Conservation (phyloP, 805 yeast genomes). For the Candida stauntonica region DNA sequence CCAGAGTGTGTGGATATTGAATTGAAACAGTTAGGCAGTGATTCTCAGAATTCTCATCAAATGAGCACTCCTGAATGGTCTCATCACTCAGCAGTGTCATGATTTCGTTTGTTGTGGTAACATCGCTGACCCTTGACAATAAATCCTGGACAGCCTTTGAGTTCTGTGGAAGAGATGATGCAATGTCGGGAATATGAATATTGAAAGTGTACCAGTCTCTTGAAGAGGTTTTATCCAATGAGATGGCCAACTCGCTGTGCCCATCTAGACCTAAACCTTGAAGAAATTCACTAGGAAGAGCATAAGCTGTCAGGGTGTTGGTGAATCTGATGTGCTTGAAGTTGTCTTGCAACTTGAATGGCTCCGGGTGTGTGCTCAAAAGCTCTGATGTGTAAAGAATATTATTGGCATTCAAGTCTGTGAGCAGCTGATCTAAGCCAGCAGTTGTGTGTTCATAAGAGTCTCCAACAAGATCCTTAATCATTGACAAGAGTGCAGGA, state of each 20-base stretch:
- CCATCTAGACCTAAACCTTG: slow-evolving; percentile 1
- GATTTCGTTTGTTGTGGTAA: no score
- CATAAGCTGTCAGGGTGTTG: slow-evolving; percentile 9
- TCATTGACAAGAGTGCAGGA: background rate
- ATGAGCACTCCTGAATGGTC: slow-evolving; percentile 4
- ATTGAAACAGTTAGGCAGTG: slow-evolving; percentile 12
- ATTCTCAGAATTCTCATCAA: slow-evolving; percentile 2
- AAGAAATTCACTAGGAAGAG: slow-evolving; percentile 7
- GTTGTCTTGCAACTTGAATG: slow-evolving; percentile 3
- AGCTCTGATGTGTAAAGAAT: background rate
- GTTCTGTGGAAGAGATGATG: slow-evolving; percentile 6
- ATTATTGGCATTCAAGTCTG: background rate
- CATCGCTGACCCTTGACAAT: slow-evolving; percentile 3
- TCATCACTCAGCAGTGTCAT: slow-evolving; percentile 2
- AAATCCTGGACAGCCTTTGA: slow-evolving; percentile 4
- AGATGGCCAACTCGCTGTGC: slow-evolving; percentile 11
- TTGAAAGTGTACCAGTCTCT: slow-evolving; percentile 11
- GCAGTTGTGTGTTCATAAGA: background rate
- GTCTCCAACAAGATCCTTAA: slow-evolving; percentile 1
- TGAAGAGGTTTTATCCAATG: slow-evolving; percentile 9
- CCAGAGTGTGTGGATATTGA: slow-evolving; percentile 8
- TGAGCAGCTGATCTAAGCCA: slow-evolving; percentile 4
- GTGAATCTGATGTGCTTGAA: slow-evolving; percentile 15
- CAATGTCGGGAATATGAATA: slow-evolving; percentile 16
- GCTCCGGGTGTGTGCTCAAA: background rate